Conservation (phyloP, 202 grass and related monocot species). For the Musa balbisiana region DNA sequence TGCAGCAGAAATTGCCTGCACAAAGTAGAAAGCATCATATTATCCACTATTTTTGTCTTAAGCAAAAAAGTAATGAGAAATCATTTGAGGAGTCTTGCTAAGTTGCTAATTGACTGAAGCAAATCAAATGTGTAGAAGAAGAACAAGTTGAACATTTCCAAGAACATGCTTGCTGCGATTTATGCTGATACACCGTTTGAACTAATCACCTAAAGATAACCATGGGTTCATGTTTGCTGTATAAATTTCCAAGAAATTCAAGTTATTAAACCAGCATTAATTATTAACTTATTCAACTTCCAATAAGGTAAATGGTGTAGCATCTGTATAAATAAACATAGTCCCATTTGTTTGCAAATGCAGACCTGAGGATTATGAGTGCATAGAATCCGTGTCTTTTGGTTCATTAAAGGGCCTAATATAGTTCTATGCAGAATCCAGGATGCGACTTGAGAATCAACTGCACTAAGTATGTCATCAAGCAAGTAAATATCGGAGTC, state of each 20-base stretch:
- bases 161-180: background rate
- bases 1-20: conserved; percentile 73
- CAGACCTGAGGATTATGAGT: conserved; percentile 84
- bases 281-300: background rate
- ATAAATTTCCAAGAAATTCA: background rate
- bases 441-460: conserved; percentile 92
- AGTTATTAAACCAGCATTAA: background rate
- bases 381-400: conserved; percentile 78
- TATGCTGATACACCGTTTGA: background rate
- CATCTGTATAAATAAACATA: background rate
- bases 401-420: conserved; percentile 46
- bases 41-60: background rate
- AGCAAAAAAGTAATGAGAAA: conserved; percentile 3
- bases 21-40: conserved; percentile 12
- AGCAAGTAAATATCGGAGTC: conserved; percentile 78
- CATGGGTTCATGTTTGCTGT: background rate
- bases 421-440: conserved; percentile 71
- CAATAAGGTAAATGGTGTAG: background rate
- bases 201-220: background rate
- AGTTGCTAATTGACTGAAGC: background rate
- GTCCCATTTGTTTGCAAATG: background rate
- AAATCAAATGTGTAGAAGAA: background rate
- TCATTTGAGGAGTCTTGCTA: background rate
- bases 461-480: conserved; percentile 91
- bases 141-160: too few relatives aligned